Evolutionary conservation across 306 rosid genomes (phyloP).

Genomic region (Vicia villosa): DNA sequence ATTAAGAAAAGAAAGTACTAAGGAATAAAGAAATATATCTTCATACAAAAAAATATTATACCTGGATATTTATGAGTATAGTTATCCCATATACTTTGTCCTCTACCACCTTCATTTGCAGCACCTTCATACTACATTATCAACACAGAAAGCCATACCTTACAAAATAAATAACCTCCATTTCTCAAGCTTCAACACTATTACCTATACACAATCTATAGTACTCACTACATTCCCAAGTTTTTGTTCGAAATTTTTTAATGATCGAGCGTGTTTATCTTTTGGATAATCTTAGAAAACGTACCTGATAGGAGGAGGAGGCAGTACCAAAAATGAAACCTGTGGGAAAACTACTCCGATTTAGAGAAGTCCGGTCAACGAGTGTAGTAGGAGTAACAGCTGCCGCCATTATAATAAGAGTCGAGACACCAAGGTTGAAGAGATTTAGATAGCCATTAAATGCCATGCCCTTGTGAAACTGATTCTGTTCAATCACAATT

Average conservation of each 20-base stretch:
- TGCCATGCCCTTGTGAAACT: slow-evolving; percentile 9
- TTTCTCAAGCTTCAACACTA: background rate
- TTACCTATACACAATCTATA: too few species aligned
- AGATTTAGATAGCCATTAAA: slow-evolving; percentile 7
- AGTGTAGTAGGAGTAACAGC: slow-evolving; percentile 4
- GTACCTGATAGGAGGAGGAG: slow-evolving; percentile 44
- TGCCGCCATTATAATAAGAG: background rate
- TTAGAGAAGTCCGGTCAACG: slow-evolving; percentile 29
- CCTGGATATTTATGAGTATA: slow-evolving; percentile 36
- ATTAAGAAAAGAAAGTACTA: too few species aligned
- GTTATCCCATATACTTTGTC: slow-evolving; percentile 43
- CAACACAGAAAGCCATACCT: background rate
- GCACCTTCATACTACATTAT: slow-evolving; percentile 43
- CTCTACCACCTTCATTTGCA: slow-evolving; percentile 42
- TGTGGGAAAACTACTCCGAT: slow-evolving; percentile 34
- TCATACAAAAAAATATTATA: background rate
- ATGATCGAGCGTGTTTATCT: too few species aligned
- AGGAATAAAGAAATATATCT: too few species aligned
- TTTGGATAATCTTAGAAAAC: background rate
- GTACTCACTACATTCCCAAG: background rate
- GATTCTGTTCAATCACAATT: background rate
- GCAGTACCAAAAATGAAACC: slow-evolving; percentile 45
- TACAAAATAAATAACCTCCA: background rate
- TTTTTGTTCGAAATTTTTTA: too few species aligned
- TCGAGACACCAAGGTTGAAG: slow-evolving; percentile 24